Evolutionary conservation across 352 stramenopile species (phyloP).

Genomic region (Phytophthora podocarpi): DNA sequence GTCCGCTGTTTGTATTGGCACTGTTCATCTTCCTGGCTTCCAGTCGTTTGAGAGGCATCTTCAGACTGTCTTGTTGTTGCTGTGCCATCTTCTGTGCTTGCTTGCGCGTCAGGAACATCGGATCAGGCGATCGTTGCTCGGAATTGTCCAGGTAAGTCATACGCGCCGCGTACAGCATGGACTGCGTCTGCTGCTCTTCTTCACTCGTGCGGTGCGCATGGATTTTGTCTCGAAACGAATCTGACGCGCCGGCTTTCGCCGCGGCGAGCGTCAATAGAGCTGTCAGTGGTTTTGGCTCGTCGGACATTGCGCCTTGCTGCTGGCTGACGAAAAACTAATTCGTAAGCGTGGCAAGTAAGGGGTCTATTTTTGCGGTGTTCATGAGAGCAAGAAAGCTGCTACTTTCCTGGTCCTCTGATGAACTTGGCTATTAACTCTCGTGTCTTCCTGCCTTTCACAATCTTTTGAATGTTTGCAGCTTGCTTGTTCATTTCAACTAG

Average conservation of each 20-base stretch:
- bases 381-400: too few relatives aligned
- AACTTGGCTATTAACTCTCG: conserved; percentile 56
- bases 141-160: conserved; percentile 76
- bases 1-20: conserved; percentile 13
- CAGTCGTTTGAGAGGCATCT: conserved; percentile 51
- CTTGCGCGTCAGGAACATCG: conserved; percentile 79
- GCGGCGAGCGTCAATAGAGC: conserved; percentile 25
- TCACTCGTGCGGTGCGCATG: conserved; percentile 17
- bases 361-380: conserved; percentile 19
- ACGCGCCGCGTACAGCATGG: conserved; percentile 80
- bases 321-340: background rate
- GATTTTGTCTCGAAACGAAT: conserved; percentile 14
- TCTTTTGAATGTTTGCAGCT: conserved; percentile 58
- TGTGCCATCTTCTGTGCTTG: conserved; percentile 73
- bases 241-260: conserved; percentile 8
- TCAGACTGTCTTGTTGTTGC: conserved; percentile 49
- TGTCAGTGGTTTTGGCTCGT: conserved; percentile 10
- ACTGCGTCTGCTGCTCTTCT: conserved; percentile 61
- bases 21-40: conserved; percentile 37
- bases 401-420: conserved; percentile 29
- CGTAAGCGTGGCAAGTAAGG: background rate
- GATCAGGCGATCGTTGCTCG: conserved; percentile 53
- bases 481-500: conserved; percentile 33
- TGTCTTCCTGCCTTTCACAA: conserved; percentile 59
- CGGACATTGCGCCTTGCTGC: conserved; percentile 13